Evolutionary conservation across 805 yeast species (phyloP).

Genomic region (Yamadazyma endophytica): DNA sequence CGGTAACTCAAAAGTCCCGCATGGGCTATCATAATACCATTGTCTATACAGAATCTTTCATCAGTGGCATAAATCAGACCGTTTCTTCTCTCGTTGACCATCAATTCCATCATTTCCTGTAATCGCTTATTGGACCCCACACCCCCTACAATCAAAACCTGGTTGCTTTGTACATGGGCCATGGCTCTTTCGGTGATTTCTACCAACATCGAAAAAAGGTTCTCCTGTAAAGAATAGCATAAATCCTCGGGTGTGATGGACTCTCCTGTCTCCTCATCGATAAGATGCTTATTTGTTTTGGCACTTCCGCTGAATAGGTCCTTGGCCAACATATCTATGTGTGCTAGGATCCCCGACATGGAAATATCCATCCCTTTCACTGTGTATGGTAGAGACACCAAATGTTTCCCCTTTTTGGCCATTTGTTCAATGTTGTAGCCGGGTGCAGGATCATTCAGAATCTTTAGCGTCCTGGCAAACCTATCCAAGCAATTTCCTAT

Average conservation of each 20-base stretch:
- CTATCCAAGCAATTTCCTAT: constrained; percentile 96
- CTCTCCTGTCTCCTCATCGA: constrained; percentile 43
- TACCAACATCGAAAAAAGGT: constrained; percentile 90
- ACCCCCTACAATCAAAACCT: constrained; percentile 94
- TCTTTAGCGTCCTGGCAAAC: constrained; percentile 86
- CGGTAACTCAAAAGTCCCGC: constrained; percentile 88
- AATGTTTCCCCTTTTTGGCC: constrained; percentile 64
- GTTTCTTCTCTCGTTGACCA: constrained; percentile 79
- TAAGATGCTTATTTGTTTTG: constrained; percentile 35
- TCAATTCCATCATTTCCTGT: constrained; percentile 94
- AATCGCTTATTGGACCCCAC: constrained; percentile 93
- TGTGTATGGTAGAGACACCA: constrained; percentile 85
- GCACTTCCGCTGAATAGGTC: constrained; percentile 50
- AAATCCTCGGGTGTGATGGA: constrained; percentile 76
- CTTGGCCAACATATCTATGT: constrained; percentile 74
- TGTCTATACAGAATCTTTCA: constrained; percentile 94
- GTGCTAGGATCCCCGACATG: constrained; percentile 92
- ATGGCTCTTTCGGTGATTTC: constrained; percentile 97
- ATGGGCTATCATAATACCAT: constrained; percentile 98
- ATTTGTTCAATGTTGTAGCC: constrained; percentile 96
- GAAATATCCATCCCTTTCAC: constrained; percentile 98
- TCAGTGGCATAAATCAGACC: constrained; percentile 94
- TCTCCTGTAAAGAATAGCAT: constrained; percentile 90
- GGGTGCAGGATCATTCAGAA: constrained; percentile 92
- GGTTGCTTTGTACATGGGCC: constrained; percentile 91